Evolutionary conservation across 2,329 filamentous ascomycete species (phyloP).

Genomic region (Penicillium sp.): DNA sequence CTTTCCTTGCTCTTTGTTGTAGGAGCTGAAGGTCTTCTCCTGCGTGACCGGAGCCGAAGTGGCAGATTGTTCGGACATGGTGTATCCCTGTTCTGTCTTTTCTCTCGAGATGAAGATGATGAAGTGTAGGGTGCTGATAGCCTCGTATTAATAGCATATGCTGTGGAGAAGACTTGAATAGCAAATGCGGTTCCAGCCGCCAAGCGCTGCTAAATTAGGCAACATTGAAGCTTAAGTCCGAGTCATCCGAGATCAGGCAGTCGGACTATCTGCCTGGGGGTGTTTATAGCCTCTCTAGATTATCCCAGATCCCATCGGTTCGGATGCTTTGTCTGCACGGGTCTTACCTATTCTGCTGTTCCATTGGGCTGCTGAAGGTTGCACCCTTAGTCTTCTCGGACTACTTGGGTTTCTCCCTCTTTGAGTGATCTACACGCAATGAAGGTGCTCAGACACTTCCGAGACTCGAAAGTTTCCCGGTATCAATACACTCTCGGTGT

Average conservation of each 20-base stretch:
- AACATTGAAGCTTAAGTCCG: neutral
- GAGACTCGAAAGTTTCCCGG: too few relatives aligned
- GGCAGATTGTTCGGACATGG: conserved; percentile 3
- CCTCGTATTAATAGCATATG: neutral
- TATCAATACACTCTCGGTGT: neutral
- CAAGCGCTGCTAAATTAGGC: neutral
- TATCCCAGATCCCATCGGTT: too few relatives aligned
- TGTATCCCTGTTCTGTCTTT: neutral
- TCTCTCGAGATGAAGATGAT: neutral
- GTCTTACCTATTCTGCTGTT: too few relatives aligned
- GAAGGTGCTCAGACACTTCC: too few relatives aligned
- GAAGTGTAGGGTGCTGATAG: neutral
- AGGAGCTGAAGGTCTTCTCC: conserved; percentile 21
- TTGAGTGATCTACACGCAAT: too few relatives aligned
- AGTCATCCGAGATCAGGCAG: neutral
- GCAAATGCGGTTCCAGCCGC: neutral
- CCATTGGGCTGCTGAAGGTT: too few relatives aligned
- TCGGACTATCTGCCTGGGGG: conserved; percentile 11
- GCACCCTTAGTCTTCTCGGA: too few relatives aligned
- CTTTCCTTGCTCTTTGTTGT: conserved; percentile 17
- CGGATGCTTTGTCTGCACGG: too few relatives aligned
- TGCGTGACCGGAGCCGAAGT: conserved; percentile 4
- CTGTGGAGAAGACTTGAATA: neutral
- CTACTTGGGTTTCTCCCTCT: too few relatives aligned
- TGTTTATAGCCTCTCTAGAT: too few relatives aligned